These are phyloP conservation scores for Funneliformis mosseae DNA, from an alignment of 192 early-diverging fungal genomes.

Conservation along the genomic window DNA sequence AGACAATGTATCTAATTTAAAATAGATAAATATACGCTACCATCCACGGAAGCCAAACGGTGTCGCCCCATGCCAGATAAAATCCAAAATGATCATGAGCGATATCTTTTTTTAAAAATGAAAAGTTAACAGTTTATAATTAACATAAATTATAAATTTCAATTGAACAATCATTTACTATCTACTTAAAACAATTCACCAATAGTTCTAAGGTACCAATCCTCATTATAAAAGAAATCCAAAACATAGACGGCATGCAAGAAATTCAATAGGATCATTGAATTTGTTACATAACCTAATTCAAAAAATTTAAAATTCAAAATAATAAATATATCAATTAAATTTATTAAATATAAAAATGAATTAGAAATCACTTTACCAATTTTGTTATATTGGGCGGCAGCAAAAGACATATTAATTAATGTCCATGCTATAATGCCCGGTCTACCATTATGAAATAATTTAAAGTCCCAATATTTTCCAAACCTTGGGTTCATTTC, in stretches of 20 bases:
- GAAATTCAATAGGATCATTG: conserved; percentile 76
- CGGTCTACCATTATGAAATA: conserved; percentile 82
- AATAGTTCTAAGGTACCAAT: conserved; percentile 86
- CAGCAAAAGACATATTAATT: conserved; percentile 77
- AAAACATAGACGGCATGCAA: conserved; percentile 75
- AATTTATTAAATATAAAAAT: conserved; percentile 26
- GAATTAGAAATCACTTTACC: conserved; percentile 37
- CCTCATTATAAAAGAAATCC: conserved; percentile 83
- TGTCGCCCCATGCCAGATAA: conserved; percentile 83
- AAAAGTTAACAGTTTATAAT: conserved; percentile 2
- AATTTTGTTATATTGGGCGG: conserved; percentile 72
- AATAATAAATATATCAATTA: not conserved
- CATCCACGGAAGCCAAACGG: conserved; percentile 81
- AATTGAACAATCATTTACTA: not conserved
- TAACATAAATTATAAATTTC: not conserved
- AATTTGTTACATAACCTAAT: conserved; percentile 67
- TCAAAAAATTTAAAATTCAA: too few species aligned
- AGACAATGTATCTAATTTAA: not conserved
- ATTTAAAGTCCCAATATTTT: conserved; percentile 77
- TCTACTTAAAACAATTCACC: conserved; percentile 29
- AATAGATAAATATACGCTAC: conserved; percentile 33
- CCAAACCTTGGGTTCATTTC: conserved; percentile 83
- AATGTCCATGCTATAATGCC: conserved; percentile 87
- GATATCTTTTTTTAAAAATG: conserved; percentile 54
- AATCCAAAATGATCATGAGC: conserved; percentile 87